Evolutionary conservation across 768 basidiomycete species (phyloP), one percentile per base, ranked within the genome.

Genomic region (Rhizopogon vesiculosus): DNA sequence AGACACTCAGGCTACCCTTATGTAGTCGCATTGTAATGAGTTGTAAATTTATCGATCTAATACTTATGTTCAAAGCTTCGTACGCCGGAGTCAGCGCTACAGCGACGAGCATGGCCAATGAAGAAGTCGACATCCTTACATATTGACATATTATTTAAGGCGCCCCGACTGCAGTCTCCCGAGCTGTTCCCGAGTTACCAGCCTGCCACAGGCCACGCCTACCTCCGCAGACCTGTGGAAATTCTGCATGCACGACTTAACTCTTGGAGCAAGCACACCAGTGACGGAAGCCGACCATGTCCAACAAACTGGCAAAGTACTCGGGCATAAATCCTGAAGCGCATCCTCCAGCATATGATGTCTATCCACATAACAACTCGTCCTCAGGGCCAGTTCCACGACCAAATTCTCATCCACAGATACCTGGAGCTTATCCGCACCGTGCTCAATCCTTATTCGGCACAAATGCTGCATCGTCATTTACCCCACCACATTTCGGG

Each of bases 291-390:
- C 45, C 13, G 18, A 35, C 18, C 19, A 53, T 52, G 48, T 22
- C 25, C 12, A 10, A 43, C 41, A 33, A 8, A 35, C 42, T 25
- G 5, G 33, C 33, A 16, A 19, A 49, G 33, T 68, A 61, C 38
- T 62, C 51, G 29, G 59, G 55, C 22, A 50, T 49, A 39, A 71
- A 65, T 56, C 62, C 66, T 3, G 70, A 70, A 38, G 58, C 64
- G 3, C 70, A 61, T 18, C 68, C 68, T 53, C 69, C 68, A 15
- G 68, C 63, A 42, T 64, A 69, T 22, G 65, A 66, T 33, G 48
- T 63, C 25, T 57, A 62, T 33, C 59, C 58, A 39, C 51, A 53
- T 39, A 19, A n/a, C 25, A 18, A 43, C 50, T 42, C 39, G 53
- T 52, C 56, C n/a, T 61, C 55, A 7, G 58, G 51, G 19, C 52